Evolutionary conservation across 2,329 filamentous ascomycete species (phyloP), one percentile per base, ranked within the genome.

Genomic region (Xylaria sp.): DNA sequence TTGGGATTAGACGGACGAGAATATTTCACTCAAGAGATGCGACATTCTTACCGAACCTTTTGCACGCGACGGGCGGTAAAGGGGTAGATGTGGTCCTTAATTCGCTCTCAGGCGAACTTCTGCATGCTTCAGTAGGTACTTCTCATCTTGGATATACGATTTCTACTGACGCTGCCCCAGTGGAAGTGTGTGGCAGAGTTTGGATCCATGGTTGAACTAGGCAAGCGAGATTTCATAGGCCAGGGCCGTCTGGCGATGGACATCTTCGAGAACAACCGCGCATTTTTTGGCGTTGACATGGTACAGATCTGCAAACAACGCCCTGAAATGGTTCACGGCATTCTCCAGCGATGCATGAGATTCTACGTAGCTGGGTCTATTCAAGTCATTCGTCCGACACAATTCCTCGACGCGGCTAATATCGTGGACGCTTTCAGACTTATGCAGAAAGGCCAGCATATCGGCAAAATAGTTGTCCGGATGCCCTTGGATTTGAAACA

Each of bases 191-290:
- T 84, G 2, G 79, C 81, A 1, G 68, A 74, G 4, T 80, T 78
- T 49, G 82, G 80, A 0, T 74, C 69, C 2, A 78, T 84, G 71
- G 59, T 83, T 0, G 81, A 84, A 55, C 77, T 83, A n/a, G 79
- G 79, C 6, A 79, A 79, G 64, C 70, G 75, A 5, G 79, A 83
- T 47, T 71, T 82, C n/a, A n/a, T n/a, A 65, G 75, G 0, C 72
- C 75, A 0, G n/a, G n/a, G n/a, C n/a, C n/a, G n/a, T n/a, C n/a
- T n/a, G n/a, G n/a, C n/a, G n/a, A n/a, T n/a, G n/a, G n/a, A n/a
- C 38, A 42, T 42, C 38, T 42, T 19, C 38, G 17, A 42, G 19
- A 3, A 9, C 17, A 42, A 3, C 17, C n/a, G n/a, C n/a, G n/a
- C n/a, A n/a, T n/a, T n/a, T n/a, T n/a, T n/a, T n/a, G n/a, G n/a